Evolutionary conservation across 2,329 filamentous ascomycete species (phyloP), one percentile per base, ranked within the genome.

Genomic region (Phialemoniopsis sp.): DNA sequence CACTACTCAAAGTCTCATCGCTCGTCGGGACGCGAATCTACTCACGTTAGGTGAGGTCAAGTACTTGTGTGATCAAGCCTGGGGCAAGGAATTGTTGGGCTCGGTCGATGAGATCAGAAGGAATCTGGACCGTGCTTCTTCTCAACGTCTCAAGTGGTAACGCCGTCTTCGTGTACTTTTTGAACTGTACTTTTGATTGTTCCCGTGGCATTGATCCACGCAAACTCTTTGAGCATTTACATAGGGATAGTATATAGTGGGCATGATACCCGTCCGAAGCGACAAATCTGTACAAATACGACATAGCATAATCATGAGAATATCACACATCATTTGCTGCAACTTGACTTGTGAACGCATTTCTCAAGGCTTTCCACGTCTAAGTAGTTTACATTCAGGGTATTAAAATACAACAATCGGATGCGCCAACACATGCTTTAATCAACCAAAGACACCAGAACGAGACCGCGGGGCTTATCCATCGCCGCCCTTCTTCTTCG

Each of bases 401-500:
- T 26, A 26, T 26, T 26, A 32, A 14, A 32, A 16, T 16, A n/a
- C 13, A 5, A 32, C 30, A 32, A 6, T n/a, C 13, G 13, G 13
- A 18, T 10, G 6, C 34, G 14, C 14, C 16, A 36, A 26, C 21
- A 26, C 21, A 26, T 26, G 21, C 21, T 26, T 6, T 6, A 26
- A 18, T 14, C 29, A 21, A 13, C 12, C 16, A 32, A 33, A 13
- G 26, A 29, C 10, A 37, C 28, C 30, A 32, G 30, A 13, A 13
- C 37, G 12, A 30, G 10, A 10, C 10, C 21, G 10, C 21, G 6
- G 6, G 21, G 6, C 10, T 10, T 26, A 26, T 10, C 39, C 51
- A n/a, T 56, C 53, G 8, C 44, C 53, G 10, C 49, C 40, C 18
- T 51, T 53, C 44, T 64, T 70, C 59, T 85, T 89, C 2, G 87